Conservation (phyloP, 2,329 filamentous ascomycete genomes). For the Diaporthe citri region DNA sequence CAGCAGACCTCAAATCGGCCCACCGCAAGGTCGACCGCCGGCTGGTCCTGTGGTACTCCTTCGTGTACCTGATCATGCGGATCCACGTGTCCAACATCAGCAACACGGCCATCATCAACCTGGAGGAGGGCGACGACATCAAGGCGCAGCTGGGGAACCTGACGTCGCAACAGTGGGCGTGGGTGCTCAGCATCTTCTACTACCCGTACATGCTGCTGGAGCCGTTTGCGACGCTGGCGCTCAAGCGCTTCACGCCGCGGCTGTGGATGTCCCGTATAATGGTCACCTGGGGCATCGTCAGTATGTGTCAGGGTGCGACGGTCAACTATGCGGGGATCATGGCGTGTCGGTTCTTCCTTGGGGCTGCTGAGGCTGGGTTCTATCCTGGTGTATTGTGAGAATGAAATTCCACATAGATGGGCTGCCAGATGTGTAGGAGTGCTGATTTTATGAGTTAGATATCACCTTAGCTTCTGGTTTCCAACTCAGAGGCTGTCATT, state of each 20-base stretch:
- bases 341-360: constrained; percentile 46
- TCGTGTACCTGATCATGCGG: constrained; percentile 46
- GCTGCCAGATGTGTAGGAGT: background rate
- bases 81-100: constrained; percentile 46
- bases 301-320: constrained; percentile 44
- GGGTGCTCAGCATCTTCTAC: constrained; percentile 45
- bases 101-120: constrained; percentile 47
- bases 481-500: constrained; percentile 49
- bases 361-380: constrained; percentile 48
- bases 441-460: constrained; percentile 34
- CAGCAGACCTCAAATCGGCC: constrained; percentile 36
- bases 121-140: constrained; percentile 46
- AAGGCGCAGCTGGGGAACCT: constrained; percentile 44
- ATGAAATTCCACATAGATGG: rapidly evolving
- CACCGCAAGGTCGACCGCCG: constrained; percentile 45
- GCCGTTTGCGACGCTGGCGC: constrained; percentile 43
- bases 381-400: constrained; percentile 46
- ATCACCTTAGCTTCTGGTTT: constrained; percentile 50
- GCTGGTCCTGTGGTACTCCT: constrained; percentile 44
- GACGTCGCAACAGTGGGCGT: constrained; percentile 45
- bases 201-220: constrained; percentile 47
- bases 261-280: constrained; percentile 47
- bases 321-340: constrained; percentile 46
- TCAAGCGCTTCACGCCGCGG: constrained; percentile 44
- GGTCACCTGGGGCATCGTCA: constrained; percentile 45